Conservation (phyloP, 768 basidiomycete species). For the Trametes cinnabarina region DNA sequence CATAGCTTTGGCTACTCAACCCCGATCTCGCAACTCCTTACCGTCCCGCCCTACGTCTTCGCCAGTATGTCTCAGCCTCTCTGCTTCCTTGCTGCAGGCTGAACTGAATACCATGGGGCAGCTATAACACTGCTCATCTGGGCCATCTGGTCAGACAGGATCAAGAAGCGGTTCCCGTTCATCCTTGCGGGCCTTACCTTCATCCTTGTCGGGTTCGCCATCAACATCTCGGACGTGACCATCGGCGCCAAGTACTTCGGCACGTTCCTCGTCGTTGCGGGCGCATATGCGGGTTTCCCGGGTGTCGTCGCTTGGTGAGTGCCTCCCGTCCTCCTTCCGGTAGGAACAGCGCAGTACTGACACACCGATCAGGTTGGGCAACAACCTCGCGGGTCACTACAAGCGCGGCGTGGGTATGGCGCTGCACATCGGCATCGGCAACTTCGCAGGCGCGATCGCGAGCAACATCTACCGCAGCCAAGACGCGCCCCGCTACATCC, state of each 20-base stretch:
- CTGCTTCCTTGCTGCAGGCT: background rate
- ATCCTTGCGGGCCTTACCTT: slow-evolving; percentile 50
- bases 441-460: slow-evolving; percentile 64
- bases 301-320: slow-evolving; percentile 58
- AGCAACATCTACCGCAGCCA: slow-evolving; percentile 57
- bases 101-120: slow-evolving; percentile 23
- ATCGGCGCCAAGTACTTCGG: slow-evolving; percentile 68
- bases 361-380: slow-evolving; percentile 38
- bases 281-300: slow-evolving; percentile 59
- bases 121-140: slow-evolving; percentile 53
- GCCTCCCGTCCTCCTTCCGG: too few species aligned
- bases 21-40: slow-evolving; percentile 59
- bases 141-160: slow-evolving; percentile 58
- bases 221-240: slow-evolving; percentile 56
- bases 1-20: slow-evolving; percentile 56
- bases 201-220: slow-evolving; percentile 57
- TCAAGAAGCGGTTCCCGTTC: slow-evolving; percentile 55
- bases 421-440: slow-evolving; percentile 63
- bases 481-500: slow-evolving; percentile 59
- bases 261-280: slow-evolving; percentile 65
- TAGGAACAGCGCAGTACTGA: too few species aligned
- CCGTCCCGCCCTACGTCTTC: slow-evolving; percentile 62
- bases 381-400: slow-evolving; percentile 66
- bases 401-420: slow-evolving; percentile 71
- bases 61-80: slow-evolving; percentile 44